These are phyloP conservation scores for Sclerotinia minor DNA, from an alignment of 2,329 filamentous ascomycete species.

Conservation along the genomic window DNA sequence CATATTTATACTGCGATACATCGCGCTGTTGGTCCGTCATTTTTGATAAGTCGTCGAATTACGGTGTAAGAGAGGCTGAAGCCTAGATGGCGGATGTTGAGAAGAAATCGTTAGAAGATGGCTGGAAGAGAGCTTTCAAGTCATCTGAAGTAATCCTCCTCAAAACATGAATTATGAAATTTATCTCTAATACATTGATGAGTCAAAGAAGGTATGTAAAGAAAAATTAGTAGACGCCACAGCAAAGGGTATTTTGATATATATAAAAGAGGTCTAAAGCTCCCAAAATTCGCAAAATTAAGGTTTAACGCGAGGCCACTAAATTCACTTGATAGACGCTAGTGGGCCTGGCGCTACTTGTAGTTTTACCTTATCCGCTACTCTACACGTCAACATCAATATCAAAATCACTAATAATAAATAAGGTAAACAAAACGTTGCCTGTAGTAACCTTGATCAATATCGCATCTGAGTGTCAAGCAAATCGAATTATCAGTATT, in stretches of 20 bases:
- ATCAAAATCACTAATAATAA: background rate
- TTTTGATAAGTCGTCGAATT: slow-evolving; percentile 32
- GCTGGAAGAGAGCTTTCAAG: slow-evolving; percentile 20
- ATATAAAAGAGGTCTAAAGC: slow-evolving; percentile 10
- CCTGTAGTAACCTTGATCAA: background rate
- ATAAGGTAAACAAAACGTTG: slow-evolving; percentile 6
- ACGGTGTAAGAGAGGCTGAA: slow-evolving; percentile 34
- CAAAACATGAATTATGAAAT: slow-evolving; percentile 20
- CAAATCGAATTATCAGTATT: background rate
- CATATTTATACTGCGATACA: slow-evolving; percentile 98
- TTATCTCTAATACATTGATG: slow-evolving; percentile 6
- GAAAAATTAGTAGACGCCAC: slow-evolving; percentile 10
- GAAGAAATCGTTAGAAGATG: slow-evolving; percentile 21
- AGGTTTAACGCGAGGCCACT: slow-evolving; percentile 26
- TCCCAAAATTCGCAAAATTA: slow-evolving; percentile 25
- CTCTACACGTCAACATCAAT: background rate
- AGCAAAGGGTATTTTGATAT: slow-evolving; percentile 15
- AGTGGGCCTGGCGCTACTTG: slow-evolving; percentile 7
- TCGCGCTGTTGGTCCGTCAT: slow-evolving; percentile 78
- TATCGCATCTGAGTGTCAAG: background rate
- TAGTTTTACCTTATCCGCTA: background rate
- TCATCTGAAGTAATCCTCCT: slow-evolving; percentile 22
- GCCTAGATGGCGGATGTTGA: slow-evolving; percentile 31
- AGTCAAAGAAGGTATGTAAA: slow-evolving; percentile 14
- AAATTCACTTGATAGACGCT: slow-evolving; percentile 16